Evolutionary conservation across 768 basidiomycete species (phyloP).

Genomic region (Russula lepida): DNA sequence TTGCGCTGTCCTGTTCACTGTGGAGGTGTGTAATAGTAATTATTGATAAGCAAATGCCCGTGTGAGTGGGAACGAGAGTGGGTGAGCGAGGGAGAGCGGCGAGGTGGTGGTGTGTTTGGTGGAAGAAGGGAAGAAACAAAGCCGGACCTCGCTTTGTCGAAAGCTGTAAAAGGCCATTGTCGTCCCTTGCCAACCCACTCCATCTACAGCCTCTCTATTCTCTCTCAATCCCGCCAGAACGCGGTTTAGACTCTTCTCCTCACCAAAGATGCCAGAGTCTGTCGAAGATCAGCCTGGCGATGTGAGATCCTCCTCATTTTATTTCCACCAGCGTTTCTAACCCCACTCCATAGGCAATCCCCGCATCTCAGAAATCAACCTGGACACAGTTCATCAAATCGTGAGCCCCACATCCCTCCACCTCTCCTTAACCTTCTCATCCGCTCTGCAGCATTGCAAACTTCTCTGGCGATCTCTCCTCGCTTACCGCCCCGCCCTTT

Average conservation of each 20-base stretch:
- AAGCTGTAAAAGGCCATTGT: not conserved
- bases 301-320: not conserved
- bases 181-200: not conserved
- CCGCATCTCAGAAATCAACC: slow-evolving; percentile 72
- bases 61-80: not conserved
- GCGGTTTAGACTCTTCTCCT: not conserved
- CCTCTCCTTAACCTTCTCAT: slow-evolving; percentile 13
- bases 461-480: slow-evolving; percentile 81
- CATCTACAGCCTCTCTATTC: too few species aligned
- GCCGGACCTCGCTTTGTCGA: not conserved
- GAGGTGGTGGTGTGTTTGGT: not conserved
- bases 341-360: slow-evolving; percentile 50
- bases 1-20: slow-evolving; percentile 3
- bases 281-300: slow-evolving; percentile 10
- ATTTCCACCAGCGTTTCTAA: not conserved
- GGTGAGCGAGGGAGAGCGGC: not conserved
- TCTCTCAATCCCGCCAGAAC: not conserved
- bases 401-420: slow-evolving; percentile 32
- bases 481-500: slow-evolving; percentile 80
- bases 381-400: slow-evolving; percentile 91
- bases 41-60: slow-evolving; percentile 6
- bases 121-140: slow-evolving; percentile 1
- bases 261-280: slow-evolving; percentile 1
- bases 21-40: slow-evolving; percentile 19
- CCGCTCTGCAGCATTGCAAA: slow-evolving; percentile 55